Conservation (phyloP, 1,139 yeast species). For the Blastobotrys illinoisensis region DNA sequence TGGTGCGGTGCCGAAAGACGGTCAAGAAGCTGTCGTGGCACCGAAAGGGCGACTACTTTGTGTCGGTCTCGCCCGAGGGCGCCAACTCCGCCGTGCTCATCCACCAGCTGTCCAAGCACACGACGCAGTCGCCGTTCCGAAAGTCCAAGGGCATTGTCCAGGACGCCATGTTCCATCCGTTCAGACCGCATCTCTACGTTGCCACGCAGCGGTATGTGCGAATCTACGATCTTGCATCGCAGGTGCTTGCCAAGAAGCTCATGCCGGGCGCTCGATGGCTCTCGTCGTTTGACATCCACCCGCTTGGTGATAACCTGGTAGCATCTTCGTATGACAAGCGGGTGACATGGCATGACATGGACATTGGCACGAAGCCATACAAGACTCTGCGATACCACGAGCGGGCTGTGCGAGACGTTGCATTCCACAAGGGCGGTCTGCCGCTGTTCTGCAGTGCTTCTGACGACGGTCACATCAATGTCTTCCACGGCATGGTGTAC, state of each 20-base stretch:
- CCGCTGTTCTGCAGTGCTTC: constrained; percentile 96
- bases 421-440: constrained; percentile 76
- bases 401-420: constrained; percentile 84
- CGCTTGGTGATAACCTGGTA: constrained; percentile 89
- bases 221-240: constrained; percentile 84
- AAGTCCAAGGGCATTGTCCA: constrained; percentile 90
- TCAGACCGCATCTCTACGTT: constrained; percentile 88
- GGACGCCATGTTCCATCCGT: constrained; percentile 97
- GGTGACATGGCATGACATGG: constrained; percentile 96
- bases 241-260: constrained; percentile 72
- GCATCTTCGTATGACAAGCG: constrained; percentile 94
- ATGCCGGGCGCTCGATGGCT: constrained; percentile 97
- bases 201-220: constrained; percentile 91
- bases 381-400: constrained; percentile 93
- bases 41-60: constrained; percentile 94
- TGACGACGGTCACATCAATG: constrained; percentile 89
- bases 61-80: constrained; percentile 86
- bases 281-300: constrained; percentile 87
- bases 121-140: constrained; percentile 94
- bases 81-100: constrained; percentile 85
- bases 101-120: constrained; percentile 90
- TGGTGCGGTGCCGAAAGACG: constrained; percentile 62
- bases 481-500: constrained; percentile 94
- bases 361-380: constrained; percentile 83
- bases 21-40: constrained; percentile 92